Evolutionary conservation across 1,284 basidiomycete genomes (phyloP).

Genomic region (Marasmius oreades): DNA sequence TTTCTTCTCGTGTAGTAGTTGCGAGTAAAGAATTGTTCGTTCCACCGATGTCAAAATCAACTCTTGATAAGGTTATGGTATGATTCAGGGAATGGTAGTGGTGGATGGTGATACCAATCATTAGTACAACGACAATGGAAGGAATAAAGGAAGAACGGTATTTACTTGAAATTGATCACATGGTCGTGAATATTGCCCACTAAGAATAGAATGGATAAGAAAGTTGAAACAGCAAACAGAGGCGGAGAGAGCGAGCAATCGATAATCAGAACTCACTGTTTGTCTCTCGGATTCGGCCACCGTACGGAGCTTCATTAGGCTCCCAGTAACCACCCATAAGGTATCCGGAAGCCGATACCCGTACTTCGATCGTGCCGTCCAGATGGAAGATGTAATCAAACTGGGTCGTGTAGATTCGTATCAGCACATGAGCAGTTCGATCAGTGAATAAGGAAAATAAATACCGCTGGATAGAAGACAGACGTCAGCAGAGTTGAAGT

Average conservation of each 20-base stretch:
- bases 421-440: neutral
- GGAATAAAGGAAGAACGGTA: neutral
- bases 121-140: neutral
- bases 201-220: slow-evolving; percentile 16
- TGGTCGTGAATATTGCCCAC: slow-evolving; percentile 72
- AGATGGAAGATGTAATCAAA: slow-evolving; percentile 67
- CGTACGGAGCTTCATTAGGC: slow-evolving; percentile 46
- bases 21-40: slow-evolving; percentile 54
- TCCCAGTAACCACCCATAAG: slow-evolving; percentile 62
- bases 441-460: no score
- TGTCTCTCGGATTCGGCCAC: slow-evolving; percentile 51
- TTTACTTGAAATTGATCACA: slow-evolving; percentile 57
- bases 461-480: neutral
- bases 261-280: slow-evolving; percentile 34
- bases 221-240: slow-evolving; percentile 16
- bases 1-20: slow-evolving; percentile 46
- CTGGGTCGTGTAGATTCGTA: slow-evolving; percentile 18
- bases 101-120: no score
- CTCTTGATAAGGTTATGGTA: slow-evolving; percentile 21
- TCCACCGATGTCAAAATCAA: slow-evolving; percentile 61
- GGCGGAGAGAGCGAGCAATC: no score
- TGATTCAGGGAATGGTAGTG: slow-evolving; percentile 1
- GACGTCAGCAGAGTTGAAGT: no score
- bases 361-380: slow-evolving; percentile 64
- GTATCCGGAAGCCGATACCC: slow-evolving; percentile 65